These are phyloP conservation scores for Cladosporium phlei DNA, from an alignment of 2,329 filamentous ascomycete species.

Conservation along the genomic window DNA sequence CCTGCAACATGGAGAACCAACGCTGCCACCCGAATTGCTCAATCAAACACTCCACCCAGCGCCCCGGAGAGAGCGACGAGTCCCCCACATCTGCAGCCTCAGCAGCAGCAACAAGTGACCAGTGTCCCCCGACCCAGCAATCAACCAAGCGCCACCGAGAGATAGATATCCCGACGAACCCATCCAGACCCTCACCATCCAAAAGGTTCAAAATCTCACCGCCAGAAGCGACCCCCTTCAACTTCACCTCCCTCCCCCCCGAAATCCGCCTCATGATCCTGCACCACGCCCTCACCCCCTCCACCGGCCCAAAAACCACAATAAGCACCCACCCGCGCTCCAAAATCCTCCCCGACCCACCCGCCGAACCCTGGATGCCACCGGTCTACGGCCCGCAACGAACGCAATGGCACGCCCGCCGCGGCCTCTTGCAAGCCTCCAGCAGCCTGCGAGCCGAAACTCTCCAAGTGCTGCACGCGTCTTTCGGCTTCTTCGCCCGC, in stretches of 20 bases:
- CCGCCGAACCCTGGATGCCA: neutral
- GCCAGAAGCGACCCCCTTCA: neutral
- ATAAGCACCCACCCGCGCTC: slow-evolving; percentile 5
- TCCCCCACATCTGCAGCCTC: too few species aligned
- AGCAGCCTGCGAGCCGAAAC: neutral
- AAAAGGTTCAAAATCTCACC: neutral
- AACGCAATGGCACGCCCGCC: neutral
- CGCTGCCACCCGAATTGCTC: too few species aligned
- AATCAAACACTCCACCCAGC: too few species aligned
- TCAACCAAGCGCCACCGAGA: too few species aligned
- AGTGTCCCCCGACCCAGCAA: too few species aligned
- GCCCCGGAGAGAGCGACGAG: too few species aligned
- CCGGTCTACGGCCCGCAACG: too few species aligned
- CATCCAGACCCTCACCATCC: neutral
- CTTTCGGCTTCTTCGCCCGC: neutral
- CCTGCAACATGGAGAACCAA: too few species aligned
- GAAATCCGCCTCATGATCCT: neutral
- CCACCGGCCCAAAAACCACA: neutral
- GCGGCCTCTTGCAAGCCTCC: slow-evolving; percentile 1
- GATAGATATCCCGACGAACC: too few species aligned
- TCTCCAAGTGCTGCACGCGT: neutral
- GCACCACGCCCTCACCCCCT: neutral
- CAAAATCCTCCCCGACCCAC: neutral
- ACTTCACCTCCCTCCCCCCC: neutral
- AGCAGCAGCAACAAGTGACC: too few species aligned